These are phyloP conservation scores for Magnolia changhungtana DNA, from an alignment of 164 flowering plant species.

Conservation along the genomic window DNA sequence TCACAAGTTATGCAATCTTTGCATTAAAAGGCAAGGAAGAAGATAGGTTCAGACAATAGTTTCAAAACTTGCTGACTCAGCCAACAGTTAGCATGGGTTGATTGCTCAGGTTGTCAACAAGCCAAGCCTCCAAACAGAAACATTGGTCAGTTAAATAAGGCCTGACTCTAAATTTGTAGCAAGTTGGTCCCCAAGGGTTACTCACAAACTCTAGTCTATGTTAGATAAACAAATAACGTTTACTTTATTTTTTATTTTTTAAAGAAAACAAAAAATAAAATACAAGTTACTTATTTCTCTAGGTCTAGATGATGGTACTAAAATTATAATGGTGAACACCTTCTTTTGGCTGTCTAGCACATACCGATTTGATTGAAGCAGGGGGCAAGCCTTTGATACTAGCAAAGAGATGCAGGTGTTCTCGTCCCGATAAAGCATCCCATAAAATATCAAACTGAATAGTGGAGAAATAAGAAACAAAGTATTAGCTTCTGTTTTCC, in stretches of 20 bases:
- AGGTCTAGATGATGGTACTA: background rate
- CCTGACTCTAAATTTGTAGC: background rate
- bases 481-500: slow-evolving; percentile 6
- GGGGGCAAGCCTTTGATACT: slow-evolving; percentile 87
- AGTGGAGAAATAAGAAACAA: slow-evolving; percentile 2
- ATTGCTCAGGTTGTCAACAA: background rate
- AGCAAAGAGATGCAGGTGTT: slow-evolving; percentile 88
- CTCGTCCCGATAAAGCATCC: slow-evolving; percentile 81
- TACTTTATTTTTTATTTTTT: no score
- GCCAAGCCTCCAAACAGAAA: background rate
- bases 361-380: slow-evolving; percentile 56
- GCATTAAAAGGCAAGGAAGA: background rate
- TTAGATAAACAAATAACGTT: no score
- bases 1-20: slow-evolving; percentile 3
- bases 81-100: background rate
- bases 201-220: background rate
- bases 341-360: slow-evolving; percentile 12
- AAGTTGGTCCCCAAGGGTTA: background rate
- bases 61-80: background rate
- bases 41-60: background rate
- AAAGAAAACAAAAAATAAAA: no score
- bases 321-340: background rate
- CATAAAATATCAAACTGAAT: slow-evolving; percentile 88
- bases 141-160: background rate
- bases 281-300: no score